Conservation (phyloP, 257 asterid species). For the Ballota nigra region DNA sequence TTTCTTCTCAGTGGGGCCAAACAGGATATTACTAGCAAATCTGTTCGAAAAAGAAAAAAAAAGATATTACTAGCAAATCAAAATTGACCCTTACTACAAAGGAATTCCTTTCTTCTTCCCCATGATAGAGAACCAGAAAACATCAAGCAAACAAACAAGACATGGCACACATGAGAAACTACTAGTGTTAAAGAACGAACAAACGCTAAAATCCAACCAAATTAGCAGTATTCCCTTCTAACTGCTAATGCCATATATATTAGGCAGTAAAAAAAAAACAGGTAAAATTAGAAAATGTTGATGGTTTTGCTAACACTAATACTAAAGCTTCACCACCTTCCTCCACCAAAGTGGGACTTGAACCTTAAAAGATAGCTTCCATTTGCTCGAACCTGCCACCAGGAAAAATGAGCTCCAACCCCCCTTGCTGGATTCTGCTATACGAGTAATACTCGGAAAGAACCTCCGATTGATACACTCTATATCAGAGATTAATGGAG, state of each 20-base stretch:
- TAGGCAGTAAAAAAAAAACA: constrained; percentile 25
- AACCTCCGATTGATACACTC: constrained; percentile 23
- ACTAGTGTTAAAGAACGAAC: constrained; percentile 1
- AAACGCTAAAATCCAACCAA: constrained; percentile 24
- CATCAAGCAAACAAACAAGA: constrained; percentile 22
- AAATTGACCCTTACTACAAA: constrained; percentile 1
- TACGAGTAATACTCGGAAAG: constrained; percentile 15
- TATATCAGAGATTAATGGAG: constrained; percentile 36
- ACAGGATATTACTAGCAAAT: constrained; percentile 6
- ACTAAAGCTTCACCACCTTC: constrained; percentile 45
- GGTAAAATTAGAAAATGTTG: constrained; percentile 24
- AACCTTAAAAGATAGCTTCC: constrained; percentile 46
- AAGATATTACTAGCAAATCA: constrained; percentile 16
- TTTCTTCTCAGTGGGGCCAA: constrained; percentile 10
- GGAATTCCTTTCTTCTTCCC: constrained; percentile 26
- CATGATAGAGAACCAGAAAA: neutral
- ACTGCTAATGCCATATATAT: constrained; percentile 36
- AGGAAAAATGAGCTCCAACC: constrained; percentile 66
- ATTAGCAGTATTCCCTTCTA: constrained; percentile 32
- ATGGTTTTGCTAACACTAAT: constrained; percentile 39
- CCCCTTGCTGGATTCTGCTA: constrained; percentile 48
- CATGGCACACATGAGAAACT: constrained; percentile 21
- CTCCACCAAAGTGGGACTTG: constrained; percentile 33
- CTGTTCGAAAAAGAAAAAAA: too few relatives aligned
- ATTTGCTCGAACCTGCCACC: constrained; percentile 36